phyloP scores from a whole-genome alignment of 2,329 filamentous ascomycete genomes.

The Colletotrichum tofieldiae region DNA sequence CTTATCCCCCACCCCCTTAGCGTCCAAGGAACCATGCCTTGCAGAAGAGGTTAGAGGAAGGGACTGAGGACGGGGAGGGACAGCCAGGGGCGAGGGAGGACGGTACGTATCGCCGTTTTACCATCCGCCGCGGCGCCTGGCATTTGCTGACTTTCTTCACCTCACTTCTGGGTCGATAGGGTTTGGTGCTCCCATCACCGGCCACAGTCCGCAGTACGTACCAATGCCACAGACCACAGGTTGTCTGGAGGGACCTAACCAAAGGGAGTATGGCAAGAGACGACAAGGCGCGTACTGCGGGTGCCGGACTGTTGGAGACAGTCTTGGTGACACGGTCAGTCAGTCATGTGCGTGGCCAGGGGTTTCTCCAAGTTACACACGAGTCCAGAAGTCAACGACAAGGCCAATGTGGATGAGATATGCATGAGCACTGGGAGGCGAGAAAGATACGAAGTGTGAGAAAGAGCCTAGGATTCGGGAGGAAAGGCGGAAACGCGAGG shows the following conservation, averaged over 20 bases:
- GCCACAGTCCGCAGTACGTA: neutral
- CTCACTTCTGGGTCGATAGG: neutral
- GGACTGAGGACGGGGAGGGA: constrained; percentile 10
- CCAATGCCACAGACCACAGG: neutral
- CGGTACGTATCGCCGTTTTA: constrained; percentile 26
- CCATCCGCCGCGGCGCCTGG: constrained; percentile 19
- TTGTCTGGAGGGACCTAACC: neutral
- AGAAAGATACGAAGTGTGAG: neutral
- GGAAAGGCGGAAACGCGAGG: neutral
- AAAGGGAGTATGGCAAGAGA: neutral
- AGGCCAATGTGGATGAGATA: constrained; percentile 1
- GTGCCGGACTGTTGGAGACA: constrained; percentile 3
- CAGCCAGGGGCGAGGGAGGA: neutral
- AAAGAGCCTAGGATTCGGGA: constrained; percentile 1
- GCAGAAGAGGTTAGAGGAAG: constrained; percentile 15
- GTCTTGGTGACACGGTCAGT: constrained; percentile 1
- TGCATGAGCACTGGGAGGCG: neutral
- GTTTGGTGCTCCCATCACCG: neutral
- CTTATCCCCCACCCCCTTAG: neutral
- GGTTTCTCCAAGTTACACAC: neutral
- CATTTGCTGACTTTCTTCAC: neutral
- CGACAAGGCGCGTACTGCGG: constrained; percentile 19
- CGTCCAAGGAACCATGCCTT: constrained; percentile 7
- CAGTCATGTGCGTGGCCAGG: neutral
- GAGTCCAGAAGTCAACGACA: neutral